Base-by-base conservation (phyloP, 2,329 filamentous ascomycete species). In the Monosporascus sp. region DNA sequence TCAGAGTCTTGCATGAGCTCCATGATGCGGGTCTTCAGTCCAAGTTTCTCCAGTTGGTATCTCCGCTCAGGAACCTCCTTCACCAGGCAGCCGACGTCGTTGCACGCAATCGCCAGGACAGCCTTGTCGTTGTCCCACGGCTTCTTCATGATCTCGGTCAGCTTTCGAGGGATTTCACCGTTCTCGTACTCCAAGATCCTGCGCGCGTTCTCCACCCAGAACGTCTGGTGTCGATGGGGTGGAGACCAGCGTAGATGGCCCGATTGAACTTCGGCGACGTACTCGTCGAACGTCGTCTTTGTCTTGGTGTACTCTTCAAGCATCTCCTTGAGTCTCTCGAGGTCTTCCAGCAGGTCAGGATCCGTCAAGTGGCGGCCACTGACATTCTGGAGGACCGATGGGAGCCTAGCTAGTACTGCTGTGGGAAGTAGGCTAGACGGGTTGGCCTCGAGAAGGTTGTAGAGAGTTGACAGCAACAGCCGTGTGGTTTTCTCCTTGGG, bases 401-500 rank as follows among this genome's bases (percentile, higher is more conserved):
- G 93, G 37, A 97, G 83, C 55, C 90, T 87, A 49, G 90, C 90
- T 54, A 96, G 87, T 22, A 94, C 87, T 1, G 94, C 92, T 3
- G 88, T 87, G 7, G 93, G 92, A 52, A 97, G 85, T 70, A 86
- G 72, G 68, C 88, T 80, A 80, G 88, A 75, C 74, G 82, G 71
- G 77, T 90, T 86, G 55, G 77, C 75, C 45, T 76, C 75, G 38
- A 97, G 83, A 45, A 99, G 84, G 72, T 96, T 97, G 68, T 88
- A 82, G 41, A 99, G 81, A 7, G 93, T 97, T 9, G 91, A 91
- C 45, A 97, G 80, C 46, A 97, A 83, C 51, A 99, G 81, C 31
- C 94, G 86, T 1, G 93, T 97, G 1, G 93, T 97, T 79, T 99
- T 99, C 70, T 97, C 94, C 72, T 99, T 99, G 45, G 93, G 92